These are phyloP conservation scores for Angophora floribunda DNA, from an alignment of 345 rosid genomes.

Conservation along the genomic window DNA sequence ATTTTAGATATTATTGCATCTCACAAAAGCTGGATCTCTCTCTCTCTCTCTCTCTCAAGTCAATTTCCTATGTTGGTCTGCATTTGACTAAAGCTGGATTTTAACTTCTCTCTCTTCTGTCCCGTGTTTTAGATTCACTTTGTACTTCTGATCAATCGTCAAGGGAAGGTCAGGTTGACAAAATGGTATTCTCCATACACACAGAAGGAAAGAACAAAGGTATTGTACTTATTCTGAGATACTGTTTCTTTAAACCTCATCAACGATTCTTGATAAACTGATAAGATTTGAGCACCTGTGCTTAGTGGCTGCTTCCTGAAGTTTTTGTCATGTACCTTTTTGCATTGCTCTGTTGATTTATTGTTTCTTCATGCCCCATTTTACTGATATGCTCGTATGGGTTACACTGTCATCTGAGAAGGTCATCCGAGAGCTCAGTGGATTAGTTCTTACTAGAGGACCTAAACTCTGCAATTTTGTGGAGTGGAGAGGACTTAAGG, in stretches of 20 bases:
- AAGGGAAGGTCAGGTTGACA: slow-evolving; percentile 95
- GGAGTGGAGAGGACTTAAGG: slow-evolving; percentile 91
- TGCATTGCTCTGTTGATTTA: background rate
- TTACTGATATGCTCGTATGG: background rate
- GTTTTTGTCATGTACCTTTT: background rate
- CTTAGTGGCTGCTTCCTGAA: background rate
- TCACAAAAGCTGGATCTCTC: background rate
- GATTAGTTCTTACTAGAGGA: slow-evolving; percentile 71
- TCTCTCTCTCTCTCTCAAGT: too few relatives aligned
- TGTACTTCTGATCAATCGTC: slow-evolving; percentile 91
- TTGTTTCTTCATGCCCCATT: background rate
- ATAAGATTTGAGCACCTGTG: background rate
- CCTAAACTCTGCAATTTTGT: slow-evolving; percentile 95
- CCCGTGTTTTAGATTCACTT: slow-evolving; percentile 57
- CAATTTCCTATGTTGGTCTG: background rate
- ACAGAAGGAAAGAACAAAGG: slow-evolving; percentile 89
- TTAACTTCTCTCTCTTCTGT: background rate
- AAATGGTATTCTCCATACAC: slow-evolving; percentile 97
- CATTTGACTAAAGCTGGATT: background rate
- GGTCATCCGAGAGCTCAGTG: slow-evolving; percentile 92
- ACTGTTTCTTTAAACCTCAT: background rate
- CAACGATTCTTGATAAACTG: background rate
- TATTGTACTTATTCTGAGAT: background rate
- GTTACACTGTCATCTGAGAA: slow-evolving; percentile 1
- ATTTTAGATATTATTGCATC: background rate